phyloP scores from a whole-genome alignment of 768 basidiomycete species.

The Russula abietina region DNA sequence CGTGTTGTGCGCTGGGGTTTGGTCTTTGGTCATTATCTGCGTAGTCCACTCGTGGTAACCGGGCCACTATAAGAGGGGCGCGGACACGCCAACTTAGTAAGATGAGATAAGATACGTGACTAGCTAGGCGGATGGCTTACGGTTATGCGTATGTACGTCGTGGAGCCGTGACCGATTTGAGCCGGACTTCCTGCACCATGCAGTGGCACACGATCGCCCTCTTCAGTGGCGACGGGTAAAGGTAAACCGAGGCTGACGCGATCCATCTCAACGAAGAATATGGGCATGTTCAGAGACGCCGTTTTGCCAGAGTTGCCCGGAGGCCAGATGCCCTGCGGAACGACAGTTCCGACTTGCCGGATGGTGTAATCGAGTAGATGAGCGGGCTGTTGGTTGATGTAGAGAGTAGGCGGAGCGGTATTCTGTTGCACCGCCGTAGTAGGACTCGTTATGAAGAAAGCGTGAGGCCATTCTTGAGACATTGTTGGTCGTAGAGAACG shows the following conservation, averaged over 20 bases:
- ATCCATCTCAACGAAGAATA: slow-evolving; percentile 9
- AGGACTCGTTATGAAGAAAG: slow-evolving; percentile 1
- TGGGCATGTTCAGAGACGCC: slow-evolving; percentile 2
- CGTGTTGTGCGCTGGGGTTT: slow-evolving; percentile 1
- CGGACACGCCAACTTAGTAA: background rate
- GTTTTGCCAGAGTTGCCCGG: background rate
- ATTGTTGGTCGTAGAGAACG: background rate
- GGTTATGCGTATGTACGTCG: slow-evolving; percentile 9
- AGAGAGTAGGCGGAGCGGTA: background rate
- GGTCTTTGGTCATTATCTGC: slow-evolving; percentile 17
- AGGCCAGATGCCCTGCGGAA: slow-evolving; percentile 14
- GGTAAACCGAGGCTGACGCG: background rate
- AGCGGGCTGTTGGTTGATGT: background rate
- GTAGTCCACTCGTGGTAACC: slow-evolving; percentile 9
- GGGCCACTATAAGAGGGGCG: slow-evolving; percentile 12
- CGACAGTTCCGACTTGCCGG: background rate
- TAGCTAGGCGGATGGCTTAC: too few relatives aligned
- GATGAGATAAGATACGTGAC: too few relatives aligned
- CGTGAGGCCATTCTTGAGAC: background rate
- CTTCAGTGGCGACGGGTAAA: background rate
- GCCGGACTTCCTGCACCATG: background rate
- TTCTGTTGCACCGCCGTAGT: too few relatives aligned
- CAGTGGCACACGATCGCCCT: background rate
- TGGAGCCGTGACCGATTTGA: background rate
- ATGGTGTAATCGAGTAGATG: slow-evolving; percentile 10